Evolutionary conservation across 2,329 filamentous ascomycete species (phyloP).

Genomic region (Gaeumannomyces tritici): DNA sequence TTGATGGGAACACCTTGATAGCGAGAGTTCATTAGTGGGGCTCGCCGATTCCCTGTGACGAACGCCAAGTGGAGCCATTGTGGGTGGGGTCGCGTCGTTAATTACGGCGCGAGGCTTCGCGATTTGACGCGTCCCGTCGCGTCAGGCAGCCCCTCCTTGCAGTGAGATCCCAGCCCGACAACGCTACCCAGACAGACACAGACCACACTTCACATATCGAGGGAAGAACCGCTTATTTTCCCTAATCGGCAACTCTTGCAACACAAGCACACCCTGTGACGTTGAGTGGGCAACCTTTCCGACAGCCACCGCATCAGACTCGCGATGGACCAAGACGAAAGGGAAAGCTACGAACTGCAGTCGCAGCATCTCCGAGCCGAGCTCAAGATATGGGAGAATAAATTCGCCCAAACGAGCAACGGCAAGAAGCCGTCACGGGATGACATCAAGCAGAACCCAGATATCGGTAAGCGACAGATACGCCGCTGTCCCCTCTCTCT

Average conservation of each 20-base stretch:
- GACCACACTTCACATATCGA: neutral
- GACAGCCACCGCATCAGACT: neutral
- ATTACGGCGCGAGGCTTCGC: neutral
- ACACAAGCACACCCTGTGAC: neutral
- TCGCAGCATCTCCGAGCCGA: constrained; percentile 52
- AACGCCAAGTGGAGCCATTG: neutral
- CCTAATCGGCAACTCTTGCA: neutral
- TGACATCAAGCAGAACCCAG: constrained; percentile 66
- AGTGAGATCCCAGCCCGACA: neutral
- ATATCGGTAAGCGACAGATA: constrained; percentile 50
- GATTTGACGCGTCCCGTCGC: too few species aligned
- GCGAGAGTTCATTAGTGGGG: too few species aligned
- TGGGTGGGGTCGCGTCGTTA: neutral
- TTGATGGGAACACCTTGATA: too few species aligned
- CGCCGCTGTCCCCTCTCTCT: neutral
- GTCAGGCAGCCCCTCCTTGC: neutral
- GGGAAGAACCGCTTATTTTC: neutral
- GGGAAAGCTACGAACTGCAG: constrained; percentile 35
- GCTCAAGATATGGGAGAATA: constrained; percentile 65
- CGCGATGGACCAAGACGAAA: constrained; percentile 37
- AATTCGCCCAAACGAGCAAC: constrained; percentile 51
- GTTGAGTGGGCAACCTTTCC: neutral
- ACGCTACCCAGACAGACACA: neutral
- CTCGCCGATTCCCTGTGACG: too few species aligned
- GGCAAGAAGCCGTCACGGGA: constrained; percentile 61